Conservation (phyloP, 192 early-diverging fungal genomes). For the Backusella westeae region DNA sequence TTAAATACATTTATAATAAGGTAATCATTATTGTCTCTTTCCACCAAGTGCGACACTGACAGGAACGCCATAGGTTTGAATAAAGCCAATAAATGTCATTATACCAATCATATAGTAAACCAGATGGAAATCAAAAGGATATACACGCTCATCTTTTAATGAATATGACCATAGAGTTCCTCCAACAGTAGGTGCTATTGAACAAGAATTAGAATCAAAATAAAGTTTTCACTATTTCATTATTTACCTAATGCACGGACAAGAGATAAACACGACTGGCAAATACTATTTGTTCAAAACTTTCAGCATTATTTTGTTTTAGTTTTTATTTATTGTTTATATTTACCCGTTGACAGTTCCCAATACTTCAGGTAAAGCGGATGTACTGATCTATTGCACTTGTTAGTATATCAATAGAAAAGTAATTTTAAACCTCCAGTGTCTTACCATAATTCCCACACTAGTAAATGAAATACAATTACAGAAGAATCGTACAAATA, state of each 20-base stretch:
- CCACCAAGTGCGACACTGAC: background rate
- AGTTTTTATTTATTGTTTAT: background rate
- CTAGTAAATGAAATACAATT: conserved; percentile 42
- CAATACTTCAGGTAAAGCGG: conserved; percentile 42
- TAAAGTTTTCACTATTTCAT: background rate
- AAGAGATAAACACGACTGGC: conserved; percentile 50
- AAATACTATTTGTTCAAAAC: conserved; percentile 28
- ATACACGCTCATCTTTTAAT: conserved; percentile 38
- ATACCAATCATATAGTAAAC: conserved; percentile 48
- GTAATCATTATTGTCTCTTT: background rate
- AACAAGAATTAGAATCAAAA: conserved; percentile 16
- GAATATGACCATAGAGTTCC: conserved; percentile 57
- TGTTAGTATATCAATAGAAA: background rate
- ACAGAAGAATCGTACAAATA: conserved; percentile 6
- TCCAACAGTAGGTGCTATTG: conserved; percentile 52
- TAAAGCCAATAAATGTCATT: conserved; percentile 35
- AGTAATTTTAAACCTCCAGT: background rate
- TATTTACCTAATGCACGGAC: conserved; percentile 31
- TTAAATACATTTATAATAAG: background rate
- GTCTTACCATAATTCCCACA: conserved; percentile 51
- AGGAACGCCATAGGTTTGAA: conserved; percentile 40
- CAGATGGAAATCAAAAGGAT: conserved; percentile 57
- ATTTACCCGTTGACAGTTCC: conserved; percentile 54
- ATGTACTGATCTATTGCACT: conserved; percentile 48
- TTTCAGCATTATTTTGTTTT: background rate